phyloP scores from a whole-genome alignment of 2,329 filamentous ascomycete genomes.

The Neodidymelliopsis sp. region DNA sequence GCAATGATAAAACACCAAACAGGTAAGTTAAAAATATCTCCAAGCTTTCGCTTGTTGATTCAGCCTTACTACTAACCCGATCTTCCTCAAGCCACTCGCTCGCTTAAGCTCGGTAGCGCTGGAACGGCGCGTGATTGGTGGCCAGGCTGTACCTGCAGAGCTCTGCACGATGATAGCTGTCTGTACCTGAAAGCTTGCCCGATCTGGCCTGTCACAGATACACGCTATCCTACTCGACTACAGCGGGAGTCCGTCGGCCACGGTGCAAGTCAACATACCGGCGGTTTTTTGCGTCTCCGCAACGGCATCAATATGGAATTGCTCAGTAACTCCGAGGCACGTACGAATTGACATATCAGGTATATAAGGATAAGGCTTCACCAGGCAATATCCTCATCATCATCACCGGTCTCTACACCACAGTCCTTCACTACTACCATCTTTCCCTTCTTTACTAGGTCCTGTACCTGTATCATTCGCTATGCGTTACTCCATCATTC shows the following conservation, averaged over 20 bases:
- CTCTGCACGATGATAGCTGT: conserved; percentile 1
- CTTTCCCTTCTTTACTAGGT: conserved; percentile 4
- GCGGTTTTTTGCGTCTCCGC: conserved; percentile 1
- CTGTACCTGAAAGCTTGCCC: conserved; percentile 5
- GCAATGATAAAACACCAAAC: conserved; percentile 12
- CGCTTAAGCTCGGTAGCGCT: conserved; percentile 7
- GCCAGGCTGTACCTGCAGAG: conserved; percentile 15
- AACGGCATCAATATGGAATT: conserved; percentile 11
- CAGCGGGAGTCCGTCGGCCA: conserved; percentile 11
- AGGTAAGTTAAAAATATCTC: conserved; percentile 21
- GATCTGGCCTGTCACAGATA: conserved; percentile 8
- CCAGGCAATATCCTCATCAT: conserved; percentile 9
- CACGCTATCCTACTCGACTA: conserved; percentile 18
- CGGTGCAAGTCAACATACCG: conserved; percentile 1
- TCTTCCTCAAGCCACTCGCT: neutral
- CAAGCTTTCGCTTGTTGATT: conserved; percentile 20
- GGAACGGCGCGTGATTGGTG: conserved; percentile 7
- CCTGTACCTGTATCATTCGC: conserved; percentile 7
- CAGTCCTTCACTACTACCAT: conserved; percentile 9
- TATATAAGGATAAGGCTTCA: conserved; percentile 13
- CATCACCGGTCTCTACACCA: conserved; percentile 11
- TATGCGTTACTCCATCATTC: conserved; percentile 32
- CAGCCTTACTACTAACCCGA: conserved; percentile 14
- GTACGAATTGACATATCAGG: conserved; percentile 1
- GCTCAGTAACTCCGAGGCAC: neutral